Evolutionary conservation across 768 basidiomycete species (phyloP), one percentile per base, ranked within the genome.

Genomic region (Naganishia vishniacii): DNA sequence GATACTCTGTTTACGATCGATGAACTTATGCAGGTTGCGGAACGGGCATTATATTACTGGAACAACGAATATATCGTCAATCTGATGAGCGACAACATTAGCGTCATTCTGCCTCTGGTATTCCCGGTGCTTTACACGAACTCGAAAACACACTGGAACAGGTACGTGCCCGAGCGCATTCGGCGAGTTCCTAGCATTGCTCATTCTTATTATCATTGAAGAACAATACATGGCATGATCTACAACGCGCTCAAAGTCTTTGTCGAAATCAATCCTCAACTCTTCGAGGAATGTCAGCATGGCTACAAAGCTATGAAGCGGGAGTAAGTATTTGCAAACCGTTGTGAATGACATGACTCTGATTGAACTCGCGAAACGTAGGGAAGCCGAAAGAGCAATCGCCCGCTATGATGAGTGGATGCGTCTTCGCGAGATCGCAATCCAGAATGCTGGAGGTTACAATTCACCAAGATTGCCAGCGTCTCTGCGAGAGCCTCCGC

Each of bases 11-110:
- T 41, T 13, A 40, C 47, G 13, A 11, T 0, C 7, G n/a, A n/a
- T n/a, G n/a, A n/a, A n/a, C 9, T 45, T 11, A 4, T 15, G 1
- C 64, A 79, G 78, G 94, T 99, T 31, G 94, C 95, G 6, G 95
- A 99, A 78, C 85, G 95, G 45, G 94, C 94, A 3, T 79, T 99
- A 65, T 83, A 95, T 70, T 98, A 95, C 78, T 99, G 95, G 95
- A 97, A 98, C 80, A 98, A 98, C 80, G 95, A 98, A 80, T 99
- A 98, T 79, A 93, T 98, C 69, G 90, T 99, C 71, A 99, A 95
- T 78, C 84, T 99, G 59, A 98, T 99, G 91, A 90, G 91, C 77
- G 92, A 98, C 73, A 98, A 98, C 75, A 82, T 98, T 68, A 78
- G 84, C 25, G 78, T 86, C 67, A 85, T 99, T 65, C 82, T 99